A percentile compares a stretch with the other conserved stretches of the same genome.
Conservation (phyloP, 345 rosid genomes). For the Noccaea bulbosa region DNA sequence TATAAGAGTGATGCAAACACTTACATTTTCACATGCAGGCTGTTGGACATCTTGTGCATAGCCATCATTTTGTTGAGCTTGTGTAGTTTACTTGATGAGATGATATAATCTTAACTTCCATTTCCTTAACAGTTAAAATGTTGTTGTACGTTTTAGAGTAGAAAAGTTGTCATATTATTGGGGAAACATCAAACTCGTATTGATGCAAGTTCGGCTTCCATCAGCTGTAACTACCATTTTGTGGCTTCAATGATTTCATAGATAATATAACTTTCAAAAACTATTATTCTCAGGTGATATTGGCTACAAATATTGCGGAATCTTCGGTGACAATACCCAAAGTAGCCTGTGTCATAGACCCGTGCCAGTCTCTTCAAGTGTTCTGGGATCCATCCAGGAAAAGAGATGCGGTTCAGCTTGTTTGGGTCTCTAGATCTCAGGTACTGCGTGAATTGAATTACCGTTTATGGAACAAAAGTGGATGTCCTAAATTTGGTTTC, state of each 20-base stretch:
- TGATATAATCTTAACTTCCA: constrained; percentile 3
- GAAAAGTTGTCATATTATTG: constrained; percentile 7
- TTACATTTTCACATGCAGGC: constrained; percentile 4
- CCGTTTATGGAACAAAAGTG: constrained; percentile 1
- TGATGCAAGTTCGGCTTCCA: constrained; percentile 8
- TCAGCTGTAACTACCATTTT: constrained; percentile 10
- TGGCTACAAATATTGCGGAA: constrained; percentile 96
- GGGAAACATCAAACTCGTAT: constrained; percentile 20
- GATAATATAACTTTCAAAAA: constrained; percentile 7
- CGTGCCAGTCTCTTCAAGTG: constrained; percentile 92
- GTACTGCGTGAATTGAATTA: constrained; percentile 44
- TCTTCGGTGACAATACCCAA: constrained; percentile 96
- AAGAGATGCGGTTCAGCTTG: constrained; percentile 73
- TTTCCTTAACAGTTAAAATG: constrained; percentile 13
- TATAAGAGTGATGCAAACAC: constrained; percentile 20
- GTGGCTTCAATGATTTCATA: constrained; percentile 19
- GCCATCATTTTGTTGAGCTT: no score
- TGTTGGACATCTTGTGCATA: no score
- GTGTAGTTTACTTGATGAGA: constrained; percentile 26
- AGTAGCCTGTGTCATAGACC: constrained; percentile 89
- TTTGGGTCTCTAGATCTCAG: constrained; percentile 95
- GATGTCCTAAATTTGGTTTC: constrained; percentile 15
- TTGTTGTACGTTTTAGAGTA: constrained; percentile 17
- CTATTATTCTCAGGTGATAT: constrained; percentile 60
- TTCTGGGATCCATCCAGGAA: constrained; percentile 71